Evolutionary conservation across 2,329 filamentous ascomycete species (phyloP).

Genomic region (Bipolaris victoriae): DNA sequence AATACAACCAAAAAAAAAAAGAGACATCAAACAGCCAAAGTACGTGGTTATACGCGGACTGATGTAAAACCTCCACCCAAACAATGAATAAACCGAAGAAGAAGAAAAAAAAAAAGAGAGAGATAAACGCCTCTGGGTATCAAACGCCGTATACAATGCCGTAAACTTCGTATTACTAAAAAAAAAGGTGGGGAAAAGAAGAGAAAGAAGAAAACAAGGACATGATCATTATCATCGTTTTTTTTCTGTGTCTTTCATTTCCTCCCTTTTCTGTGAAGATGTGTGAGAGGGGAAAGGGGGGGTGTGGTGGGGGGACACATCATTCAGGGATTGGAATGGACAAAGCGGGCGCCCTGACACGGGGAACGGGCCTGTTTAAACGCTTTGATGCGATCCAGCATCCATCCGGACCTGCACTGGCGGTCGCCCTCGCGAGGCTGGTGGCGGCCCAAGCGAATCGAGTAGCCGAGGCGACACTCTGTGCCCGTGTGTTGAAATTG

Average conservation of each 20-base stretch:
- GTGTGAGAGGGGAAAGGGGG: not conserved
- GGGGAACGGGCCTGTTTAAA: conserved; percentile 39
- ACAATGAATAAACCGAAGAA: too few species aligned
- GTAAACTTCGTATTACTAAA: not conserved
- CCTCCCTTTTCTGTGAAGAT: not conserved
- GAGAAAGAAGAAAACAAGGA: conserved; percentile 3
- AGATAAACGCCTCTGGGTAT: conserved; percentile 8
- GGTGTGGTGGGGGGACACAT: not conserved
- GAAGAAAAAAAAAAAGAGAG: not conserved
- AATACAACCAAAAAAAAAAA: not conserved
- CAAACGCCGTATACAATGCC: conserved; percentile 7
- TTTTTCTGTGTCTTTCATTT: conserved; percentile 1
- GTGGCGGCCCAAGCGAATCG: conserved; percentile 38
- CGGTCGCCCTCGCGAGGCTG: conserved; percentile 29
- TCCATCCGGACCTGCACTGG: conserved; percentile 43
- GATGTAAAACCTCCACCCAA: too few species aligned
- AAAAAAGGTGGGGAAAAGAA: not conserved
- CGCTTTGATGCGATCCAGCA: conserved; percentile 35
- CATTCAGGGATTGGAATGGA: conserved; percentile 45
- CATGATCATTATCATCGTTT: conserved; percentile 20
- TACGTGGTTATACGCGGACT: too few species aligned
- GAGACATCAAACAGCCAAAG: not conserved
- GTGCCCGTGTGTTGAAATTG: conserved; percentile 42
- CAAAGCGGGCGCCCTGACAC: conserved; percentile 42
- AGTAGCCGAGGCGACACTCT: conserved; percentile 37